A percentile compares a stretch with the other conserved stretches of the same genome.
Evolutionary conservation across 306 rosid genomes (phyloP).

Genomic region (Rubus parviflorus): DNA sequence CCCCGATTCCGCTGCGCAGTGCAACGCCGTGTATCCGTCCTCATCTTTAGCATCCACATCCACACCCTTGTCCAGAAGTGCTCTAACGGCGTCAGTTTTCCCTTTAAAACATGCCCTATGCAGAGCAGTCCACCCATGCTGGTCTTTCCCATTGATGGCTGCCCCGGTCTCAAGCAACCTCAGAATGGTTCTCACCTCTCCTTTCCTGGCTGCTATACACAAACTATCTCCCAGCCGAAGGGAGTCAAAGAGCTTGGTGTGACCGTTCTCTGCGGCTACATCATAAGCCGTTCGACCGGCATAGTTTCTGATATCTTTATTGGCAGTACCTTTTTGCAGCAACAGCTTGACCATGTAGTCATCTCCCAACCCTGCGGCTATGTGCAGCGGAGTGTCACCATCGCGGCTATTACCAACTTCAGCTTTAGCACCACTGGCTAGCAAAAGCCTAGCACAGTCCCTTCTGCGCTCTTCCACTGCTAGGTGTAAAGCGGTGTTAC

Average conservation of each 20-base stretch:
- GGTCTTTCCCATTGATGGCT: slow-evolving; percentile 63
- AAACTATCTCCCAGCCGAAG: slow-evolving; percentile 65
- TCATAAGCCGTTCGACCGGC: slow-evolving; percentile 58
- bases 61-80: slow-evolving; percentile 58
- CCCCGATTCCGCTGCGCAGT: slow-evolving; percentile 71
- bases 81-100: slow-evolving; percentile 38
- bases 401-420: slow-evolving; percentile 42
- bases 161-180: slow-evolving; percentile 61
- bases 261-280: slow-evolving; percentile 61
- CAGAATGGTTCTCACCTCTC: slow-evolving; percentile 58
- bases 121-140: slow-evolving; percentile 76
- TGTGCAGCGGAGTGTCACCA: slow-evolving; percentile 66
- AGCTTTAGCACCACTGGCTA: slow-evolving; percentile 56
- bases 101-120: slow-evolving; percentile 83
- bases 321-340: slow-evolving; percentile 58
- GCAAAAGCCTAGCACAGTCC: slow-evolving; percentile 58
- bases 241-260: slow-evolving; percentile 51
- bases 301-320: slow-evolving; percentile 56
- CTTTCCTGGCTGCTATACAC: slow-evolving; percentile 61
- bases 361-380: slow-evolving; percentile 64
- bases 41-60: slow-evolving; percentile 66
- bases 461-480: slow-evolving; percentile 54
- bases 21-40: slow-evolving; percentile 83
- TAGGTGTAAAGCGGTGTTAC: slow-evolving; percentile 72
- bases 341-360: slow-evolving; percentile 70